Percentiles rank a stretch among this genome's conserved stretches.
phyloP scores from a whole-genome alignment of 768 basidiomycete species.

The Kwoniella bestiolae region DNA sequence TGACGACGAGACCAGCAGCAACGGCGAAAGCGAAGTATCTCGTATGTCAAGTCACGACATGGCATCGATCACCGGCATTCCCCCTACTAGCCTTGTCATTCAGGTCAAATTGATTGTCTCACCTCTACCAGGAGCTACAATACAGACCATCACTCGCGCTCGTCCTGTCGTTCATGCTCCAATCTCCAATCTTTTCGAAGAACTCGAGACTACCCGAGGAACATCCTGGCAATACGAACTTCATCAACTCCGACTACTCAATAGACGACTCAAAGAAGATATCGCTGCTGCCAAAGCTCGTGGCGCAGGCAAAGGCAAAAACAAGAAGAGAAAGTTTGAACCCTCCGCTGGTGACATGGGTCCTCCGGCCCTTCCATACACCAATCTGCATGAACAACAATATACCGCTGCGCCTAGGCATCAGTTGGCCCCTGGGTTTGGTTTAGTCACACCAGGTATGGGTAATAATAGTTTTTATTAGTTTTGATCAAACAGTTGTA shows the following conservation, averaged over 20 bases:
- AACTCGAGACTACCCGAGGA: slow-evolving; percentile 68
- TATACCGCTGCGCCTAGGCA: slow-evolving; percentile 49
- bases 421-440: slow-evolving; percentile 55
- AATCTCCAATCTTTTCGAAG: slow-evolving; percentile 69
- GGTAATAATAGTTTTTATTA: slow-evolving; percentile 9
- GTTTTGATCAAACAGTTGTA: background rate
- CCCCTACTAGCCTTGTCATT: slow-evolving; percentile 48
- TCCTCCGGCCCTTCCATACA: slow-evolving; percentile 28
- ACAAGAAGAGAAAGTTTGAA: slow-evolving; percentile 33
- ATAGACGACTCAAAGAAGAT: slow-evolving; percentile 70
- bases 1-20: slow-evolving; percentile 12
- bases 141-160: slow-evolving; percentile 27
- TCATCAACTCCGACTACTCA: slow-evolving; percentile 76
- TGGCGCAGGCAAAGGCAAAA: slow-evolving; percentile 34
- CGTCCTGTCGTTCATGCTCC: slow-evolving; percentile 43
- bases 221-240: slow-evolving; percentile 94
- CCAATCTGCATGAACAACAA: slow-evolving; percentile 30
- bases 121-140: background rate
- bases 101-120: slow-evolving; percentile 48
- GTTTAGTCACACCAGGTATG: slow-evolving; percentile 43
- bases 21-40: slow-evolving; percentile 11
- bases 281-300: slow-evolving; percentile 47
- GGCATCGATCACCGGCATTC: slow-evolving; percentile 25
- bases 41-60: slow-evolving; percentile 13
- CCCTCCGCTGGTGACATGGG: slow-evolving; percentile 30